phyloP scores from a whole-genome alignment of 2,329 filamentous ascomycete genomes.

The Penicillium sp. region DNA sequence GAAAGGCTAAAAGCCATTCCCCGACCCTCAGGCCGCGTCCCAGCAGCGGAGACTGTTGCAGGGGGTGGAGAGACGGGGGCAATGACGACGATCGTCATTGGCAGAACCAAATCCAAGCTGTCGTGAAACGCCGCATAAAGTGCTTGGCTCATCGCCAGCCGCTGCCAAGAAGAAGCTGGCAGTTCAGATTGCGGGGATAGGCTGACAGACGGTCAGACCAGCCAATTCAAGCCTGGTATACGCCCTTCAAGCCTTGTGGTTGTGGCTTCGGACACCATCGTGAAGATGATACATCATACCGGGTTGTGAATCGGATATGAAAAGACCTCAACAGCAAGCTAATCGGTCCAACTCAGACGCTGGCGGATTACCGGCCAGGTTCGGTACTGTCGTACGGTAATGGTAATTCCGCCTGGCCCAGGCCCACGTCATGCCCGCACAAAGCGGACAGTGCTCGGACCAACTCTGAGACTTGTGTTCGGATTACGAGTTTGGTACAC shows the following conservation, averaged over 20 bases:
- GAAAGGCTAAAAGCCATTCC: neutral
- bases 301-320: neutral
- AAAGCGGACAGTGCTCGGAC: constrained; percentile 12
- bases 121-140: neutral
- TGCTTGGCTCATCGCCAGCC: constrained; percentile 5
- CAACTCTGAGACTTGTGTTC: neutral
- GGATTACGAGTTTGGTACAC: neutral
- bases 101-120: neutral
- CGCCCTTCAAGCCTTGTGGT: neutral
- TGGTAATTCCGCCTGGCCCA: constrained; percentile 9
- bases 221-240: neutral
- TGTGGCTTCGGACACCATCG: neutral
- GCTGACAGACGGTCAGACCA: no score
- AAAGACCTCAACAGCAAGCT: neutral
- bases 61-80: neutral
- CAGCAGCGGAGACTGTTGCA: neutral
- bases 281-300: neutral
- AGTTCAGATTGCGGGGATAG: neutral
- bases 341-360: neutral
- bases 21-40: neutral
- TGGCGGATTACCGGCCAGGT: neutral
- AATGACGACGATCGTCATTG: neutral
- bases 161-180: neutral
- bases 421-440: constrained; percentile 18
- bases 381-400: constrained; percentile 11